Evolutionary conservation across 2,329 filamentous ascomycete genomes (phyloP), one percentile per base, ranked within the genome.

Genomic region (Neopestalotiopsis clavispora): DNA sequence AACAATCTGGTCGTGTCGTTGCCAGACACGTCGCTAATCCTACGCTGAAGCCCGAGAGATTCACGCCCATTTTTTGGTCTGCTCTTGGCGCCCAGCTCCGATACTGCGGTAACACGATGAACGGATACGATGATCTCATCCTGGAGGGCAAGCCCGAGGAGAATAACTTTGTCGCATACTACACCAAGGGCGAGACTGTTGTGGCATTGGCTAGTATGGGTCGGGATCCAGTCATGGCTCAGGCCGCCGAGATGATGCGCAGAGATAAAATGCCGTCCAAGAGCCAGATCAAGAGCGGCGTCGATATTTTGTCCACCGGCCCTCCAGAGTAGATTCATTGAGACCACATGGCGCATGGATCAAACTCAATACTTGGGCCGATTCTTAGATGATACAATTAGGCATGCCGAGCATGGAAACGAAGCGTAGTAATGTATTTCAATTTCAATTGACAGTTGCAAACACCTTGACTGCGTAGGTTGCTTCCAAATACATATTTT

Each of bases 21-120:
- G 96, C 94, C 1, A 85, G 86, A 66, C 89, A 93, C 74, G 97
- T 99, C 76, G 87, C 90, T 73, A 85, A 92, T 75, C 87, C 91
- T 0, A 81, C 86, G 7, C 79, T 86, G 60, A 85, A 86, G 71
- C 85, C 90, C 0, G 90, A 92, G 74, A 85, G 89, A 2, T 98
- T 97, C 81, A 95, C 96, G 69, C 96, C 96, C 0, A 89, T 99
- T 65, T 99, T 99, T 85, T 99, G 96, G 96, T 97, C 94, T 1
- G 96, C 96, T 0, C 84, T 99, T 4, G 94, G 95, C 4, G 88
- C 90, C 5, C 96, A 99, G 82, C 81, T 99, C 75, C 89, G 96
- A 60, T 99, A 99, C 85, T 97, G 94, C 77, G 96, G 96, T 13
- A 96, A 95, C 83, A 94, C 95, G 0, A 82, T 85, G 0, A 88